Conservation (phyloP, 2,329 filamentous ascomycete genomes). For the Calonectria montana region DNA sequence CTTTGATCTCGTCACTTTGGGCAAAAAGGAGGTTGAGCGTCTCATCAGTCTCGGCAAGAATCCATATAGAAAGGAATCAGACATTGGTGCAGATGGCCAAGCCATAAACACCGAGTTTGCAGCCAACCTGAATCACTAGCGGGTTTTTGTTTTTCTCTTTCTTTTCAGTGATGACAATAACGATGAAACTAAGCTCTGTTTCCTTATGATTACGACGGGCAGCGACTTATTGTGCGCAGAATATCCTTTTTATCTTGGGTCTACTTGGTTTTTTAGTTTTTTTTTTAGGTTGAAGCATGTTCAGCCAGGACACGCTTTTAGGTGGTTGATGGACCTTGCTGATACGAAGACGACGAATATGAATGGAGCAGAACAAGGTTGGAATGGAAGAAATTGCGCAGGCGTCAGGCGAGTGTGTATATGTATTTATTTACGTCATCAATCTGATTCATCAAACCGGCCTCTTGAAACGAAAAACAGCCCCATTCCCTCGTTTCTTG, state of each 20-base stretch:
- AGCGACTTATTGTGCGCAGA: background rate
- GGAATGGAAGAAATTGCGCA: background rate
- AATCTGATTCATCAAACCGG: background rate
- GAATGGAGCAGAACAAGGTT: background rate
- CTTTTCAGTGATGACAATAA: background rate
- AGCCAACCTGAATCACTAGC: background rate
- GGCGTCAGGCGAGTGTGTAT: background rate
- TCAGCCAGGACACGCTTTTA: background rate
- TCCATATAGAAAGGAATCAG: conserved; percentile 58
- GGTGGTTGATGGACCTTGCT: background rate
- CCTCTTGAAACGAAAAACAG: background rate
- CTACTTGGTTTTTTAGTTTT: background rate
- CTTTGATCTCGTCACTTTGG: conserved; percentile 63
- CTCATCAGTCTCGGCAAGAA: conserved; percentile 60
- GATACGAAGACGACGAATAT: background rate
- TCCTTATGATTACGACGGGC: background rate
- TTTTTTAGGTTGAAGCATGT: background rate
- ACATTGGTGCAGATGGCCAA: conserved; percentile 54
- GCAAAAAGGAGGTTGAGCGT: conserved; percentile 60
- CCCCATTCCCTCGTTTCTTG: background rate
- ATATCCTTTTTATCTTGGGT: background rate
- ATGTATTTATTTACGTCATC: background rate
- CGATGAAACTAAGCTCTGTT: background rate
- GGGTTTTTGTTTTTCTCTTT: background rate
- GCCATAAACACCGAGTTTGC: conserved; percentile 52